Percentiles rank a stretch among this genome's conserved stretches.
phyloP scores from a whole-genome alignment of 23 red algal species.

The Gracilaria domingensis region DNA sequence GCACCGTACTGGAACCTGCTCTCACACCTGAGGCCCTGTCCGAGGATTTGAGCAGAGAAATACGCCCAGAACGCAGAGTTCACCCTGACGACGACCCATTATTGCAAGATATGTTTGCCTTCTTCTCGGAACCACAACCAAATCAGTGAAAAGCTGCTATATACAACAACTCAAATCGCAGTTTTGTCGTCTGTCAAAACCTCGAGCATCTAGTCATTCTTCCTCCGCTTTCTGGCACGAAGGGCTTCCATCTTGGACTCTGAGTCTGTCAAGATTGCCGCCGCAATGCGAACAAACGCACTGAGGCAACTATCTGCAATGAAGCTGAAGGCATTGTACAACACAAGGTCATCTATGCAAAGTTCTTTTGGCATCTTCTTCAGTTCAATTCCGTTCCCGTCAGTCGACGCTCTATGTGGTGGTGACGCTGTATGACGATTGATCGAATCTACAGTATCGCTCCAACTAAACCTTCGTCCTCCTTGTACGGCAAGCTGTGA shows the following conservation, averaged over 20 bases:
- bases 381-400: slow-evolving; percentile 9
- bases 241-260: slow-evolving; percentile 23
- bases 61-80: slow-evolving; percentile 36
- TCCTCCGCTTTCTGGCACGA: not conserved
- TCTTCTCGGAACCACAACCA: slow-evolving; percentile 16
- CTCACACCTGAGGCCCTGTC: slow-evolving; percentile 1
- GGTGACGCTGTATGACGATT: not conserved
- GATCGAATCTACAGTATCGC: not conserved
- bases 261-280: slow-evolving; percentile 24
- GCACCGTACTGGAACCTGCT: not conserved
- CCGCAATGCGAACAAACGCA: slow-evolving; percentile 71
- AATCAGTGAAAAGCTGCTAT: not conserved
- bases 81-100: slow-evolving; percentile 41
- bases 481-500: not conserved
- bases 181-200: too few relatives aligned
- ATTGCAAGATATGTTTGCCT: slow-evolving; percentile 23
- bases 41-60: slow-evolving; percentile 42
- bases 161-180: not conserved
- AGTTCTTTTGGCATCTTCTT: not conserved
- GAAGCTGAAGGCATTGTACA: slow-evolving; percentile 73
- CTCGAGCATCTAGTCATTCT: not conserved
- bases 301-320: slow-evolving; percentile 62
- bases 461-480: slow-evolving; percentile 22
- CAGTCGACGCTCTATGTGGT: not conserved
- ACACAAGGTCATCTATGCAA: slow-evolving; percentile 53